Evolutionary conservation across 768 basidiomycete genomes (phyloP).

Genomic region (Serendipita indica): DNA sequence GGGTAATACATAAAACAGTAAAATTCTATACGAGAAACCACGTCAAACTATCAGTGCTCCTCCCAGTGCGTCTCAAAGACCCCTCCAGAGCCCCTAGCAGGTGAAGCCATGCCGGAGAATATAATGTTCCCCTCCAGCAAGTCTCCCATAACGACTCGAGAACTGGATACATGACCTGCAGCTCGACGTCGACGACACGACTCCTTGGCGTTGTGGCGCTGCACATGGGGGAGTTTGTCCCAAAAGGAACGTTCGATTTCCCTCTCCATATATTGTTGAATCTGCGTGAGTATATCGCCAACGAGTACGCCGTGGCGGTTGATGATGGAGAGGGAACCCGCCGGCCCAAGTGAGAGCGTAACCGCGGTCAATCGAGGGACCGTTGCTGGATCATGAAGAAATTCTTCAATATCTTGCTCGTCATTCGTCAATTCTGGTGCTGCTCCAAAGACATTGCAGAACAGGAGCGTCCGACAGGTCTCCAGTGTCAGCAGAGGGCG

Average conservation of each 20-base stretch:
- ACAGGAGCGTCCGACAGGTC: not conserved
- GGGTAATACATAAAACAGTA: too few species aligned
- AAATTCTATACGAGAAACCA: too few species aligned
- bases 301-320: not conserved
- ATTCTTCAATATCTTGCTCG: not conserved
- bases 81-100: too few species aligned
- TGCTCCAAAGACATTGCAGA: not conserved
- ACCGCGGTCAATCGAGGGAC: not conserved
- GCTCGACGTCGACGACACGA: too few species aligned
- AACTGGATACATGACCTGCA: too few species aligned
- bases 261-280: not conserved
- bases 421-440: not conserved
- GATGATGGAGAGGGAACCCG: not conserved
- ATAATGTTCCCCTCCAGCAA: too few species aligned
- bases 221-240: not conserved
- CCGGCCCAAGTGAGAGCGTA: not conserved
- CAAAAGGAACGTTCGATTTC: not conserved
- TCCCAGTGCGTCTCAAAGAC: too few species aligned
- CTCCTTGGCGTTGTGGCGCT: not conserved
- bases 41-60: too few species aligned
- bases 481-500: not conserved
- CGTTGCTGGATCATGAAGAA: not conserved
- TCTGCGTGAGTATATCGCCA: not conserved
- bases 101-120: too few species aligned
- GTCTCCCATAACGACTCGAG: too few species aligned